Base-by-base conservation (phyloP, 192 early-diverging fungal genomes). In the Umbelopsis ramanniana region DNA sequence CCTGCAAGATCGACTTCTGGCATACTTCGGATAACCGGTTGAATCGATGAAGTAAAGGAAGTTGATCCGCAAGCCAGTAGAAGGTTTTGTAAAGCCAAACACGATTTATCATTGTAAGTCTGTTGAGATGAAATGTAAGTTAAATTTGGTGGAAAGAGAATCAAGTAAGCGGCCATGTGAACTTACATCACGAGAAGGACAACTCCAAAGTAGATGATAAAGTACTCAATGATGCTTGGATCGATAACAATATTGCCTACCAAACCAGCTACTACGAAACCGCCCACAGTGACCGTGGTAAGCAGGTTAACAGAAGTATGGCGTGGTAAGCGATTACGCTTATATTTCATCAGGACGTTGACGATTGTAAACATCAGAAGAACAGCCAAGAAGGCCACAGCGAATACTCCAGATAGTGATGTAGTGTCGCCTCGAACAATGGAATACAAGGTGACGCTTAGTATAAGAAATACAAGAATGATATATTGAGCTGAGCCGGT, bases 321-420 rank as follows among this genome's bases (percentile, higher is more conserved):
- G 35, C 87, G 73, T 22, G 74, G 75, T 37, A 83, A 69, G 22
- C 84, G 77, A 14, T 77, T 75, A 47, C 87, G 82, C 46, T 84
- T 81, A 47, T 82, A 74, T 23, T 82, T 82, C 7, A 88, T 69
- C 66, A 87, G 68, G 14, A 88, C 71, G 47, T 81, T 82, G 37
- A 72, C 77, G 33, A 82, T 47, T 10, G 80, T 75, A 73, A 81
- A 87, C 43, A 80, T 79, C n/a, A 67, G 70, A 21, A 88, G 66
- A 38, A 82, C 79, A 45, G 73, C 67, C 10, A 88, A 76, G 67
- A 88, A 87, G 2, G 85, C 70, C 11, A 88, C 79, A 10, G 81
- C 73, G 76, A 88, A 88, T 19, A 88, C 75, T 52, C 84, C 85
- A 8, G 85, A 83, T 38, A 88, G 71, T 9, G 78, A 79, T 0